Evolutionary conservation across 208 protist species (phyloP).

Genomic region (Trichomonas vaginalis): DNA sequence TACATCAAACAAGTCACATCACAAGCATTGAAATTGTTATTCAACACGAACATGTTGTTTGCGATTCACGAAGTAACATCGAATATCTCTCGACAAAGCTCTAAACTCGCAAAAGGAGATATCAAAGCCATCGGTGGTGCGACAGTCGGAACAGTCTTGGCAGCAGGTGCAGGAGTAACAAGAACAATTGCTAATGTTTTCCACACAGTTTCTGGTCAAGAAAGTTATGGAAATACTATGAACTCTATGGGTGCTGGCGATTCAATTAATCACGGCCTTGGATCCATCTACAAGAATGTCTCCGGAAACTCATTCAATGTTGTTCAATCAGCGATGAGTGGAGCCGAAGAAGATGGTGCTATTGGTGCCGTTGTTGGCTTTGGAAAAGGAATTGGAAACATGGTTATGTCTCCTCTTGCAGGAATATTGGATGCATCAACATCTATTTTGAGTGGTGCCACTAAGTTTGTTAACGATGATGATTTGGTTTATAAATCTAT

Average conservation of each 20-base stretch:
- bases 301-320: background rate
- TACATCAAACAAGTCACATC: background rate
- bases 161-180: background rate
- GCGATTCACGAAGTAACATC: background rate
- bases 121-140: background rate
- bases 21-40: background rate
- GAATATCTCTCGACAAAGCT: background rate
- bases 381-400: background rate
- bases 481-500: background rate
- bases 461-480: background rate
- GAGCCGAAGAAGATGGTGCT: background rate
- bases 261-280: background rate
- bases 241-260: background rate
- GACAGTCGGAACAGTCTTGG: background rate
- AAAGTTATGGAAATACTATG: background rate
- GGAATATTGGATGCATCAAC: background rate
- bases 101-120: background rate
- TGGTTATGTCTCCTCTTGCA: background rate
- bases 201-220: background rate
- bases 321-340: background rate
- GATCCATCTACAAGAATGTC: background rate
- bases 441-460: background rate
- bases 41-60: background rate
- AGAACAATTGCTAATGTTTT: background rate
- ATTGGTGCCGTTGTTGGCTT: background rate